Base-by-base conservation (phyloP, 495 filamentous ascomycete genomes). In the Tuber microsphaerosporum region DNA sequence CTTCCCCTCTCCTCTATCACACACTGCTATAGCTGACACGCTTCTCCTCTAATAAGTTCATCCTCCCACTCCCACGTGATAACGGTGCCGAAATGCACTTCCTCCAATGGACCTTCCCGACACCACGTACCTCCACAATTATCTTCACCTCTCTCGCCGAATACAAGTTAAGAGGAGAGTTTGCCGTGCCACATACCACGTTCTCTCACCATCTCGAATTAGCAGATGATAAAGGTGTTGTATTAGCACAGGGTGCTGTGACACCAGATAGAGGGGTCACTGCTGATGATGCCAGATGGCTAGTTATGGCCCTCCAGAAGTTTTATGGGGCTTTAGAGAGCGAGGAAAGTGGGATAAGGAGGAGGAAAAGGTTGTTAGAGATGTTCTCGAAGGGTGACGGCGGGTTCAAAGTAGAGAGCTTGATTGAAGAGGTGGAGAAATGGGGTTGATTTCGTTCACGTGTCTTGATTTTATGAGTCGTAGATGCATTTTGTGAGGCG, bases 111-210 rank as follows among this genome's bases (percentile, higher is more conserved):
- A 90, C 90, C 0, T 92, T 91, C 81, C 84, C 83, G 20, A 89
- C 89, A 19, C 87, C 87, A 8, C 85, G 89, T 44, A 92, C 91
- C 4, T 88, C 90, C 0, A 97, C 93, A 0, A 89, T 98, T 20
- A 89, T 99, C 70, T 98, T 99, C 85, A 98, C 95, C 12, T 89
- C 92, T 78, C 87, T 99, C 39, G 94, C 91, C 7, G 93, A 97
- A 81, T 99, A 91, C 85, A 97, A 97, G 86, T 85, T 94, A 75
- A 88, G 94, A 46, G 95, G 96, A 43, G 91, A 97, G 81, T 98
- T 87, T 80, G 92, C 92, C 72, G 88, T 89, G 82, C 95, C 95
- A 69, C 95, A 99, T 79, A 98, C 96, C 4, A 97, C 93, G 1
- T 84, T 97, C 37, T 97, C 94, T 76, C 93, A 97, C 80, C 92